A percentile compares a stretch with the other conserved stretches of the same genome.
phyloP scores from a whole-genome alignment of 23 red algal species.

The Agarophyton chilense region DNA sequence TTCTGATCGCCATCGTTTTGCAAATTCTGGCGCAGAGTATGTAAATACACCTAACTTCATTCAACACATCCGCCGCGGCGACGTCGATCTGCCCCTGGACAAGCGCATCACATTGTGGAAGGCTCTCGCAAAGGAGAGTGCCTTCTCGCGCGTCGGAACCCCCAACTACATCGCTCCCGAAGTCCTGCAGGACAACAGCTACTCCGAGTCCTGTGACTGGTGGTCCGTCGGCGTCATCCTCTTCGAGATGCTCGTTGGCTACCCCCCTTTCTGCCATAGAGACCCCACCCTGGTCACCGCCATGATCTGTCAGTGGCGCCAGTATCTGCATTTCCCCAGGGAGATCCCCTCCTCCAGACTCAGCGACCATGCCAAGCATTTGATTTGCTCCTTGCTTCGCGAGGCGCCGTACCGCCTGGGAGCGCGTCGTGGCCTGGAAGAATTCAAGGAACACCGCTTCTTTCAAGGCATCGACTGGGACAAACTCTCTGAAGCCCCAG shows the following conservation, averaged over 20 bases:
- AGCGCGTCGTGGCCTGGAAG: conserved; percentile 70
- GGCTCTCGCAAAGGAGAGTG: conserved; percentile 57
- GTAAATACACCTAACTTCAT: conserved; percentile 60
- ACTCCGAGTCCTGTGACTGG: conserved; percentile 96
- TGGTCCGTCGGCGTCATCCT: conserved; percentile 95
- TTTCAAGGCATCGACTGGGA: conserved; percentile 95
- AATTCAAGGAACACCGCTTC: conserved; percentile 90
- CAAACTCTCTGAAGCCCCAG: conserved; percentile 35
- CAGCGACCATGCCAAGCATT: conserved; percentile 67
- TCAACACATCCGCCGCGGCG: conserved; percentile 68
- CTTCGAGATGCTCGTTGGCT: conserved; percentile 97
- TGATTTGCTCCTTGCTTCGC: conserved; percentile 78
- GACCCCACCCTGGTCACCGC: conserved; percentile 54
- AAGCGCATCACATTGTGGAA: conserved; percentile 75
- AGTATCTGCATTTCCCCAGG: conserved; percentile 75
- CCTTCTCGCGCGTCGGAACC: conserved; percentile 93
- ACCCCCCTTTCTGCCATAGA: conserved; percentile 87
- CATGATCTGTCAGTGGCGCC: conserved; percentile 86
- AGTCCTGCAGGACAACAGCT: conserved; percentile 82
- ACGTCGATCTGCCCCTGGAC: conserved; percentile 59
- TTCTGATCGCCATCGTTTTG: conserved; percentile 44
- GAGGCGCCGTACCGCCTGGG: conserved; percentile 82
- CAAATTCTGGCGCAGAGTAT: conserved; percentile 45
- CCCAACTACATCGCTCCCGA: conserved; percentile 98
- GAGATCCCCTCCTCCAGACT: conserved; percentile 62